Base-by-base conservation (phyloP, 257 asterid species). In the Rehmannia glutinosa region DNA sequence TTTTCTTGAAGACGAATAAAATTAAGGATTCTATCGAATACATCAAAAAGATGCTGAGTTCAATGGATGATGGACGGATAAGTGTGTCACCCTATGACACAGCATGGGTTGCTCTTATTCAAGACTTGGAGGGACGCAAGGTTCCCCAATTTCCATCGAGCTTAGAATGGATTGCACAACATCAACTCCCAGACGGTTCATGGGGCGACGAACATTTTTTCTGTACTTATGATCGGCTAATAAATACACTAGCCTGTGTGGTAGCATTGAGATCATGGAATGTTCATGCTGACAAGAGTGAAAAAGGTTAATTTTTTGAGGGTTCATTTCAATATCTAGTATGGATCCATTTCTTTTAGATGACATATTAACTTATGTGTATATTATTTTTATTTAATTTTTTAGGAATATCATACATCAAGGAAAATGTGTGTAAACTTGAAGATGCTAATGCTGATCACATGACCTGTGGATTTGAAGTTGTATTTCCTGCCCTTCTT, bases 101-200 rank as follows among this genome's bases (percentile, higher is more conserved):
- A 2, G 62, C 62, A n/a, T n/a, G n/a, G n/a, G n/a, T n/a, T n/a
- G n/a, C n/a, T n/a, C n/a, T n/a, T n/a, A n/a, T n/a, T n/a, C 10
- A 50, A 6, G 59, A 65, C 11, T n/a, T 9, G 9, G 47, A 63
- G 2, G 78, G 73, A 24, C 9, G 50, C 0, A 49, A 54, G 3
- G 1, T 0, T 2, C 84, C 88, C 3, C 82, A 67, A 4, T 83
- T 83, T 60, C 84, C 86, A 7, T 57, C 74, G 0, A 50, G 73
- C 35, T 63, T 83, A 3, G 46, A 53, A 1, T 80, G 88, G 84
- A 80, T 83, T 2, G 75, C 71, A 0, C 8, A 70, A 19, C 46
- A 80, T 70, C 88, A 83, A 41, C 80, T 77, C 9, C n/a, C 49
- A 0, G 86, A 80, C 52, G 89, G 89, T 10, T 83, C 89, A 1